Percentiles rank a stretch among this genome's conserved stretches.
Conservation (phyloP, 2,329 filamentous ascomycete species). For the Tetracladium maxilliforme region DNA sequence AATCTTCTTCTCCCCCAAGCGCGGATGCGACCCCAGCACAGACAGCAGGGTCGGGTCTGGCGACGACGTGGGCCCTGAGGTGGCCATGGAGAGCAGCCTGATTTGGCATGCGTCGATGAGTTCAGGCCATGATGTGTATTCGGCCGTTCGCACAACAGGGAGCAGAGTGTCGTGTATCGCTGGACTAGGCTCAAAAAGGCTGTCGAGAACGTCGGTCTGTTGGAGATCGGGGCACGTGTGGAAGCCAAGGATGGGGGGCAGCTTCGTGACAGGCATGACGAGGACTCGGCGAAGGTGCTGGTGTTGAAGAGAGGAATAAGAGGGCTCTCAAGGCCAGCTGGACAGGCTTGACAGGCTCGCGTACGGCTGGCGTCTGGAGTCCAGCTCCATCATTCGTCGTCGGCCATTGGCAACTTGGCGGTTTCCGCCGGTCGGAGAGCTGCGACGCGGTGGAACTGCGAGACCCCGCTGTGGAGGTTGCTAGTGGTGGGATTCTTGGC, state of each 20-base stretch:
- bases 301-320: too few relatives aligned
- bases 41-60: constrained; percentile 59
- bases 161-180: constrained; percentile 60
- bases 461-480: too few relatives aligned
- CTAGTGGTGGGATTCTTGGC: too few relatives aligned
- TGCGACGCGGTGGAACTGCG: too few relatives aligned
- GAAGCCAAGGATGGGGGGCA: constrained; percentile 45
- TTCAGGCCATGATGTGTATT: constrained; percentile 52
- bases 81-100: constrained; percentile 43
- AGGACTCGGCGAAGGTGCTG: too few relatives aligned
- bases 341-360: too few relatives aligned
- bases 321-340: too few relatives aligned
- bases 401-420: too few relatives aligned
- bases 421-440: too few relatives aligned
- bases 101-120: constrained; percentile 53
- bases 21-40: constrained; percentile 68
- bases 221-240: constrained; percentile 35
- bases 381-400: too few relatives aligned
- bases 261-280: too few relatives aligned
- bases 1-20: constrained; percentile 67
- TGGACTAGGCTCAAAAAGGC: constrained; percentile 71
- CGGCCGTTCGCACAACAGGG: constrained; percentile 43
- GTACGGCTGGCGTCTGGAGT: too few relatives aligned
- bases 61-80: constrained; percentile 31
- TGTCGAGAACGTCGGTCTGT: constrained; percentile 49